These are phyloP conservation scores for Litchi chinensis DNA, from an alignment of 345 rosid species.

Conservation along the genomic window DNA sequence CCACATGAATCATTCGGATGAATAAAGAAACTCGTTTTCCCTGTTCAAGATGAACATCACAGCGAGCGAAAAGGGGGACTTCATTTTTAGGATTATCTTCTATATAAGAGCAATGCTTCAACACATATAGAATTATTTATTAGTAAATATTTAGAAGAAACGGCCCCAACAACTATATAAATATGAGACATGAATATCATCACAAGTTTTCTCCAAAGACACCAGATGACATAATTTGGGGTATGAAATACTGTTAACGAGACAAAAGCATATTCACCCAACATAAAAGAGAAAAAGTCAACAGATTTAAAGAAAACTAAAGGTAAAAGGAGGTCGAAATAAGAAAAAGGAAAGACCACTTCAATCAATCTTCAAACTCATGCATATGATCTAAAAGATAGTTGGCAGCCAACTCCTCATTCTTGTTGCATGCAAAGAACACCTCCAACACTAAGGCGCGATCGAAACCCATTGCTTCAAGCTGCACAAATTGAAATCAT, in stretches of 20 bases:
- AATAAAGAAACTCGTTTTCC: too few relatives aligned
- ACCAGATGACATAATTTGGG: slow-evolving; percentile 9
- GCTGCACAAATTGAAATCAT: slow-evolving; percentile 37
- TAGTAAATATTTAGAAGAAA: neutral
- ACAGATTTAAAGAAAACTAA: neutral
- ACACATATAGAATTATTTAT: too few relatives aligned
- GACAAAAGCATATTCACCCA: slow-evolving; percentile 4
- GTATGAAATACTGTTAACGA: slow-evolving; percentile 5
- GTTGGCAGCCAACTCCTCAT: slow-evolving; percentile 95
- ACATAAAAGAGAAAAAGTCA: neutral
- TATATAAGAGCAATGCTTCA: too few relatives aligned
- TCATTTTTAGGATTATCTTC: too few relatives aligned
- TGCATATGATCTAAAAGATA: slow-evolving; percentile 92
- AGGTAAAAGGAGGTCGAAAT: neutral
- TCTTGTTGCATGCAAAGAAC: slow-evolving; percentile 94
- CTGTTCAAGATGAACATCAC: too few relatives aligned
- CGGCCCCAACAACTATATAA: neutral
- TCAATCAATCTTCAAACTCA: slow-evolving; percentile 77
- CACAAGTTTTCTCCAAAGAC: neutral
- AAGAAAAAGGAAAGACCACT: neutral
- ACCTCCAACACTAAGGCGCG: slow-evolving; percentile 78
- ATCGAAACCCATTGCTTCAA: slow-evolving; percentile 93
- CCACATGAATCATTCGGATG: too few relatives aligned
- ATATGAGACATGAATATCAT: slow-evolving; percentile 8
- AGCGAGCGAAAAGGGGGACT: too few relatives aligned